Evolutionary conservation across 1,284 basidiomycete genomes (phyloP).

Genomic region (Naganishia liquefaciens): DNA sequence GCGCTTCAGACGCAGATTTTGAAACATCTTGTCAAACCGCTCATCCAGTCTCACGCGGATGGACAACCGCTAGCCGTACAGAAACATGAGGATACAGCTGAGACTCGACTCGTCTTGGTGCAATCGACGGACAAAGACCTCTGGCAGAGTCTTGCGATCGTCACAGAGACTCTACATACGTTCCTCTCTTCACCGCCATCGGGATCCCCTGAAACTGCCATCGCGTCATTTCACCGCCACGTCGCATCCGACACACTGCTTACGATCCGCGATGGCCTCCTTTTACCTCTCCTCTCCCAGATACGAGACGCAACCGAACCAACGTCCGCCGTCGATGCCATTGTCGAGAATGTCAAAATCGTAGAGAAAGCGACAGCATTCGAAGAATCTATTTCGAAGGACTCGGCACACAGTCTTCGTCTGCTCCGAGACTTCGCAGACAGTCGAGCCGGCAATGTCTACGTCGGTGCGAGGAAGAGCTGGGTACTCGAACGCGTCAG

Average conservation of each 20-base stretch:
- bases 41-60: constrained; percentile 9
- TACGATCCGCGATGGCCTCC: constrained; percentile 5
- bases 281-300: constrained; percentile 2
- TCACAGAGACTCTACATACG: neutral
- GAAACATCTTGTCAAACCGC: constrained; percentile 21
- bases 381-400: neutral
- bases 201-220: neutral
- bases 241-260: constrained; percentile 13
- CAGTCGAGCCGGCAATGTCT: constrained; percentile 15
- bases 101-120: neutral
- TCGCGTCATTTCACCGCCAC: constrained; percentile 8
- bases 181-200: neutral
- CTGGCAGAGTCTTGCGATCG: neutral
- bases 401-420: neutral
- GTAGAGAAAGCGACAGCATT: neutral
- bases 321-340: neutral
- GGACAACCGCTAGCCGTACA: neutral
- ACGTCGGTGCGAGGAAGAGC: neutral
- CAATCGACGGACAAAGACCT: neutral
- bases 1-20: neutral
- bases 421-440: constrained; percentile 13
- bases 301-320: neutral
- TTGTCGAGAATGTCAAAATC: neutral
- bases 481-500: neutral
- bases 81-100: neutral